A percentile compares a stretch with the other conserved stretches of the same genome.
phyloP scores from a whole-genome alignment of 768 basidiomycete genomes.

The Lactifluus volemus region DNA sequence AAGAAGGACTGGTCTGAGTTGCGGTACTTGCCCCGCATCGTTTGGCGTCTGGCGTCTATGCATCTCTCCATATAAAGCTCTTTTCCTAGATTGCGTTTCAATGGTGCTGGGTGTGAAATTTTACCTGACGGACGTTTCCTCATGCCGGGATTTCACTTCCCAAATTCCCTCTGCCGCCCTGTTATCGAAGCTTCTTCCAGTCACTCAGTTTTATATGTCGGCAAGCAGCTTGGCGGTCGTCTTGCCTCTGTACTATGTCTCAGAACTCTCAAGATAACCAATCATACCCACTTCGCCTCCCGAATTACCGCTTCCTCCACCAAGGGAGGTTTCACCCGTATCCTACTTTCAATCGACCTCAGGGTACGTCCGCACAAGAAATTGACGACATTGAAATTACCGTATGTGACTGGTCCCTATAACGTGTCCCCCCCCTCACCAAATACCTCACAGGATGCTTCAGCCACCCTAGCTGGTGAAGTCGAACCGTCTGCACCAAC shows the following conservation, averaged over 20 bases:
- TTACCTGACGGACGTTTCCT: constrained; percentile 10
- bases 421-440: not conserved
- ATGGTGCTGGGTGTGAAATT: constrained; percentile 17
- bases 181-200: constrained; percentile 5
- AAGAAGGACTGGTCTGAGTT: not conserved
- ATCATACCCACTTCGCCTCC: constrained; percentile 17
- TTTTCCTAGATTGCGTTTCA: constrained; percentile 10
- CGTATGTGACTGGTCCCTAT: not conserved
- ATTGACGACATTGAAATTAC: not conserved
- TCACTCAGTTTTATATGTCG: not conserved
- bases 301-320: constrained; percentile 19
- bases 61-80: constrained; percentile 6
- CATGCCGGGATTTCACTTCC: constrained; percentile 9
- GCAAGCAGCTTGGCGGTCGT: not conserved
- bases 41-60: constrained; percentile 15
- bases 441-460: not conserved
- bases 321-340: constrained; percentile 17
- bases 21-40: not conserved
- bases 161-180: constrained; percentile 4
- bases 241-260: constrained; percentile 7
- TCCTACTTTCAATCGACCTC: constrained; percentile 14
- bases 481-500: not conserved
- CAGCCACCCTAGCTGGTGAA: not conserved
- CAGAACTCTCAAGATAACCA: constrained; percentile 10
- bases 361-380: not conserved